phyloP scores from a whole-genome alignment of 2,329 filamentous ascomycete genomes.

The Lasiodiplodia citricola region DNA sequence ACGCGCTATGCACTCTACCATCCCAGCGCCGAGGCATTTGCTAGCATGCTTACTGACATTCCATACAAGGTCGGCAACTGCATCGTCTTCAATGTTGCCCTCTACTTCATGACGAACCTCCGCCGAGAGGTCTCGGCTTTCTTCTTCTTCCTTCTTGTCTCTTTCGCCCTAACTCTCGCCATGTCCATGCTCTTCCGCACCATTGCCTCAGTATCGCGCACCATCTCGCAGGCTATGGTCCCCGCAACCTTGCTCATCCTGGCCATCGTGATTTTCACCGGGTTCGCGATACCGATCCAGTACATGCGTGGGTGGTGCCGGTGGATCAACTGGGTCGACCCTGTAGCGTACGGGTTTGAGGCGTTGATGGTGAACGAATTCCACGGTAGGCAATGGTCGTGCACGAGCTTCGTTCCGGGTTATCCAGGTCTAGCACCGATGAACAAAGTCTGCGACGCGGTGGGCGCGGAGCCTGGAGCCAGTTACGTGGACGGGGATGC shows the following conservation, averaged over 20 bases:
- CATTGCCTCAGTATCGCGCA: slow-evolving; percentile 77
- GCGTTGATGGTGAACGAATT: slow-evolving; percentile 82
- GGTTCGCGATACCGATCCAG: slow-evolving; percentile 61
- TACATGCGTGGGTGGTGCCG: slow-evolving; percentile 81
- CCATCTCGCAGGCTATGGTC: slow-evolving; percentile 63
- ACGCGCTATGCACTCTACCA: slow-evolving; percentile 86
- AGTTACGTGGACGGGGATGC: slow-evolving; percentile 46
- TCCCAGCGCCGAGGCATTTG: slow-evolving; percentile 84
- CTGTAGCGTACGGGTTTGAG: slow-evolving; percentile 81
- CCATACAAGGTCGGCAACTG: slow-evolving; percentile 80
- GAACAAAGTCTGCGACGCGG: slow-evolving; percentile 47
- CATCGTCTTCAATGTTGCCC: slow-evolving; percentile 75
- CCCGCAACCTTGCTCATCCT: slow-evolving; percentile 65
- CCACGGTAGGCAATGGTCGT: slow-evolving; percentile 63
- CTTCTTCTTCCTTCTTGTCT: slow-evolving; percentile 84
- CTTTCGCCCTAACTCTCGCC: slow-evolving; percentile 72
- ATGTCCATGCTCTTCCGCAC: slow-evolving; percentile 90
- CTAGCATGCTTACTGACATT: slow-evolving; percentile 84
- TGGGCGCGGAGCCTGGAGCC: slow-evolving; percentile 49
- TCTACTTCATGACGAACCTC: slow-evolving; percentile 90
- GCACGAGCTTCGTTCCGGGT: slow-evolving; percentile 51
- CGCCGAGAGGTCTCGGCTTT: slow-evolving; percentile 75
- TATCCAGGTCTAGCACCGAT: slow-evolving; percentile 45
- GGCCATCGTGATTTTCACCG: slow-evolving; percentile 70
- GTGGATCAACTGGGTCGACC: slow-evolving; percentile 84